Evolutionary conservation across 176 grass and related monocot genomes (phyloP), one percentile per base, ranked within the genome.

Genomic region (Poa pratensis): DNA sequence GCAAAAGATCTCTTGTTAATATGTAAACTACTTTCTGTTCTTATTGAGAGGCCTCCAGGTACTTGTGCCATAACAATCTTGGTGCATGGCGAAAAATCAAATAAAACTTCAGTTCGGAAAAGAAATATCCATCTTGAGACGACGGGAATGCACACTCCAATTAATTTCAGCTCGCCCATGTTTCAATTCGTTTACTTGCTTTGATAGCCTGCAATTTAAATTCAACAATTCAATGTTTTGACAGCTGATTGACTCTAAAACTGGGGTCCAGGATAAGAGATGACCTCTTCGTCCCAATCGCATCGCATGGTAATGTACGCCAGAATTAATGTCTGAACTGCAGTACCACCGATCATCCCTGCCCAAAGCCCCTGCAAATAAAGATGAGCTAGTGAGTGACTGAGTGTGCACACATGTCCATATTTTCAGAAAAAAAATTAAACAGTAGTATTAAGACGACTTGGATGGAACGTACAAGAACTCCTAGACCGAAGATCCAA

Each of bases 311-410:
- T 80, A 30, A 89, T 50, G 34, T 32, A 69, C 3, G 42, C 42
- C 2, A 92, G 55, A 50, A 86, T 84, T 20, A 92, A 6, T 20
- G 90, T 86, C 43, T 92, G 90, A 13, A 83, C 46, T 14, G 58
- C 30, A 27, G 83, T 89, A 20, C 87, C 90, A n/a, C 65, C 42
- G 20, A 92, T 92, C 90, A 92, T 89, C 68, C 86, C 86, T 30
- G 79, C 37, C 86, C 86, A 89, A 35, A 92, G n/a, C 79, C 24
- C 90, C 86, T 92, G 13, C 20, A 68, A 27, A 46, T 5, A 24
- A 72, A 72, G 11, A 43, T 46, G 10, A 24, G 12, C 1, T 13
- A n/a, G n/a, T 13, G 9, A 43, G 20, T 71, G 19, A n/a, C n/a
- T n/a, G n/a, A n/a, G 20, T 45, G 10, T 43, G 26, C 13, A 64